These are phyloP conservation scores for Alternaria solani DNA, from an alignment of 2,329 filamentous ascomycete species.

Conservation along the genomic window DNA sequence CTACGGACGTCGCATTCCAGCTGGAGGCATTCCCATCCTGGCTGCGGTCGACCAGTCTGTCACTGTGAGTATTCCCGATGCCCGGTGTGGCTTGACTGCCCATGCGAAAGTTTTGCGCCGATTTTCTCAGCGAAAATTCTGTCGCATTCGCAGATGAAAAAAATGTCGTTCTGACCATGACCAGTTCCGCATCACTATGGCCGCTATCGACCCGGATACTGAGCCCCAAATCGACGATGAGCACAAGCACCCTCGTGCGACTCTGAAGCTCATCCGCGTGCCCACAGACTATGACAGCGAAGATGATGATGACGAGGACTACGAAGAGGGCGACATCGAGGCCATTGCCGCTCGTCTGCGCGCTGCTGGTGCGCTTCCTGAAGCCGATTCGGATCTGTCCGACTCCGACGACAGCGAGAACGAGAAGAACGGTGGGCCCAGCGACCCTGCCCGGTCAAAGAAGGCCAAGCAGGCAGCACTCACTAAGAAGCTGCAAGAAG, in stretches of 20 bases:
- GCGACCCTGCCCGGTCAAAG: slow-evolving; percentile 88
- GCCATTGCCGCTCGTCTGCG: slow-evolving; percentile 49
- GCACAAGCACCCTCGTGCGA: slow-evolving; percentile 72
- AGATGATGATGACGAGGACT: slow-evolving; percentile 63
- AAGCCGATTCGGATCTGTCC: slow-evolving; percentile 48
- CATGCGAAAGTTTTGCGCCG: background rate
- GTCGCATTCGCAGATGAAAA: slow-evolving; percentile 12
- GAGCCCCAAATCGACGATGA: slow-evolving; percentile 57
- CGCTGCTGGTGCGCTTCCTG: slow-evolving; percentile 45
- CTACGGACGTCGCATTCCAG: slow-evolving; percentile 90
- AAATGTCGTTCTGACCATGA: slow-evolving; percentile 25
- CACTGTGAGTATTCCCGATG: slow-evolving; percentile 68
- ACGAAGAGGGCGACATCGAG: slow-evolving; percentile 55
- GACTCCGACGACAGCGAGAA: slow-evolving; percentile 68
- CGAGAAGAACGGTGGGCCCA: slow-evolving; percentile 86
- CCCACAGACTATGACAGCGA: slow-evolving; percentile 66
- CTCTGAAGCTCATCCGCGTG: slow-evolving; percentile 87
- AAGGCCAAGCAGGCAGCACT: slow-evolving; percentile 82
- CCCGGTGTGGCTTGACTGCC: background rate
- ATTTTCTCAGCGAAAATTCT: background rate
- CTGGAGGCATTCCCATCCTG: slow-evolving; percentile 82
- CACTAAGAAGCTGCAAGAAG: slow-evolving; percentile 78
- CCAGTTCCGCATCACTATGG: slow-evolving; percentile 98
- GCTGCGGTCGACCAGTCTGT: slow-evolving; percentile 78
- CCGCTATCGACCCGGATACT: slow-evolving; percentile 90